Conservation (phyloP, 257 asterid species). For the Solanum pimpinellifolium region DNA sequence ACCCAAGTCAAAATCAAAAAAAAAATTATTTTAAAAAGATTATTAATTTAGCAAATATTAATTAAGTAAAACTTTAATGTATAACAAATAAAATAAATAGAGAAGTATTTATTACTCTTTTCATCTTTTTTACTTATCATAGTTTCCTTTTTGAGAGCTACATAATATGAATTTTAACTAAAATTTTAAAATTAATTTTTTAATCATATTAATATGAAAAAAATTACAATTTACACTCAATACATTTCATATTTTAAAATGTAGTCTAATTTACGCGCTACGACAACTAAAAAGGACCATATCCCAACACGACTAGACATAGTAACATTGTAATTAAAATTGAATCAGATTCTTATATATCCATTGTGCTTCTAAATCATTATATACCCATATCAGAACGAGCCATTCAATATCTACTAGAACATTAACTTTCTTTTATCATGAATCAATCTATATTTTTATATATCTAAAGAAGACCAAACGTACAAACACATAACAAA, state of each 20-base stretch:
- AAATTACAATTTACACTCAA: too few species aligned
- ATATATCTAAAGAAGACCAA: not conserved
- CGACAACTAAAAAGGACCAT: not conserved
- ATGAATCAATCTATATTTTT: not conserved
- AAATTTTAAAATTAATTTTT: too few species aligned
- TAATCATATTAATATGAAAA: too few species aligned
- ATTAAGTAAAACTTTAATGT: too few species aligned
- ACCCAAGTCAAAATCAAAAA: too few species aligned
- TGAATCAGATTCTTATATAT: not conserved
- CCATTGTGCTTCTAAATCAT: not conserved
- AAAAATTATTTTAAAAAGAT: too few species aligned
- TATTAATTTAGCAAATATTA: too few species aligned
- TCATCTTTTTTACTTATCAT: too few species aligned
- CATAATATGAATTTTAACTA: too few species aligned
- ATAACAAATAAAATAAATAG: not conserved
- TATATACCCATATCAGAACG: not conserved
- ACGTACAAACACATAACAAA: not conserved
- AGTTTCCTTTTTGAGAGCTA: too few species aligned
- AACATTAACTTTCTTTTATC: not conserved
- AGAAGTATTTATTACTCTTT: not conserved
- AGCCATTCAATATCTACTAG: not conserved
- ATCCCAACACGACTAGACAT: not conserved
- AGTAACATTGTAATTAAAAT: not conserved
- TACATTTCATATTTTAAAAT: too few species aligned
- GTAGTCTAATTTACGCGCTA: too few species aligned